Percentiles rank a stretch among this genome's conserved stretches.
Evolutionary conservation across 148 eudicot genomes (phyloP).

Genomic region (Persicaria tinctoria): DNA sequence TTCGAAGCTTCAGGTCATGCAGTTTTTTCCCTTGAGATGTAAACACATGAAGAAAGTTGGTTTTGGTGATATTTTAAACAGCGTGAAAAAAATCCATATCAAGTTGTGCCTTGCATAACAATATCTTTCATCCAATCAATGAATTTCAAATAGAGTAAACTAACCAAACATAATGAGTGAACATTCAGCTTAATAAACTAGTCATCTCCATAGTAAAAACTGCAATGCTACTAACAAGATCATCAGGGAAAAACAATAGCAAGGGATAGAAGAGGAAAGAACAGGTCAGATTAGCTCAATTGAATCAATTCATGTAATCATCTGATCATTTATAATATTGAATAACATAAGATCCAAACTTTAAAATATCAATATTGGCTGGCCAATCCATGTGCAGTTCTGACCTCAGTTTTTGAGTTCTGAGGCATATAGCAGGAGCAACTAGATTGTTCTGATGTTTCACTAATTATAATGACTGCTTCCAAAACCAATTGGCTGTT

Average conservation of each 20-base stretch:
- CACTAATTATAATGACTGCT: conserved; percentile 64
- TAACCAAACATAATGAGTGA: neutral
- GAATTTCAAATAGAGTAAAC: neutral
- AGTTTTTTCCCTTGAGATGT: neutral
- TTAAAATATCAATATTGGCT: neutral
- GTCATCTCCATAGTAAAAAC: neutral
- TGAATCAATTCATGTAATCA: too few relatives aligned
- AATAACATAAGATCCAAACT: neutral
- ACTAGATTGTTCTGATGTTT: conserved; percentile 27
- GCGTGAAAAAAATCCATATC: neutral
- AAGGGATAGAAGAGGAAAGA: neutral
- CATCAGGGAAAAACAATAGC: neutral
- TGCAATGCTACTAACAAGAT: conserved; percentile 2
- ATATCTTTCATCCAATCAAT: neutral
- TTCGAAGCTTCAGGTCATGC: neutral
- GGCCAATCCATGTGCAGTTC: conserved; percentile 8
- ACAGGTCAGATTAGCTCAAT: neutral
- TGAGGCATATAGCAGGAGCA: conserved; percentile 47
- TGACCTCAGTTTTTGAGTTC: conserved; percentile 66
- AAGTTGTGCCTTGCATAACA: neutral
- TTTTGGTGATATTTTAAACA: neutral
- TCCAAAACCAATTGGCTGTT: conserved; percentile 39
- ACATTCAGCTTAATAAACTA: neutral
- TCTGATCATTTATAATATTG: too few relatives aligned
- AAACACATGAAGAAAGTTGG: neutral